A percentile compares a stretch with the other conserved stretches of the same genome.
phyloP scores from a whole-genome alignment of 768 basidiomycete species.

The Crassisporium funariophilum region DNA sequence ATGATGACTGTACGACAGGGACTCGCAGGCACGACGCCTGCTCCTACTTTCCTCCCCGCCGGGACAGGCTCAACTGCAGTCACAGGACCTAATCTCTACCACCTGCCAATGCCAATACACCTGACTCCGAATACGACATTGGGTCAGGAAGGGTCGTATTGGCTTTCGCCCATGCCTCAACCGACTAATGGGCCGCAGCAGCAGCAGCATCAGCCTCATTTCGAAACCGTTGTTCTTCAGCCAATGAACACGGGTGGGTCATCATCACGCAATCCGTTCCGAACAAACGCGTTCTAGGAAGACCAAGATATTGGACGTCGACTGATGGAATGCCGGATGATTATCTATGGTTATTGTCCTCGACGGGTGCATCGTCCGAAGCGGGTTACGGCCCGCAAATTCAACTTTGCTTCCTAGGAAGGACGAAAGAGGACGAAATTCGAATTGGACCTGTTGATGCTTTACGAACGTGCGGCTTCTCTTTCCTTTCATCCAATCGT shows the following conservation, averaged over 20 bases:
- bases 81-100: too few relatives aligned
- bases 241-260: constrained; percentile 28
- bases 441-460: too few relatives aligned
- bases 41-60: constrained; percentile 6
- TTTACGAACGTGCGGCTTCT: constrained; percentile 19
- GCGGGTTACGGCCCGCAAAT: too few relatives aligned
- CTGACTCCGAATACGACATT: constrained; percentile 17
- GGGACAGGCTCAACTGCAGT: constrained; percentile 8
- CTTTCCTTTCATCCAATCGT: constrained; percentile 15
- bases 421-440: too few relatives aligned
- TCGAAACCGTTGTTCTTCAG: constrained; percentile 23
- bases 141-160: constrained; percentile 36
- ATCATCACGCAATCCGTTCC: constrained; percentile 32
- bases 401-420: too few relatives aligned
- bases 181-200: constrained; percentile 9
- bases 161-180: constrained; percentile 28
- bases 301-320: neutral
- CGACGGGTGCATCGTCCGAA: too few relatives aligned
- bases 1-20: constrained; percentile 48
- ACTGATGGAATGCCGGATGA: neutral
- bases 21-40: constrained; percentile 2
- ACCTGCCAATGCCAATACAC: constrained; percentile 21
- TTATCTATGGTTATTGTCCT: neutral
- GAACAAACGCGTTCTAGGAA: constrained; percentile 19
- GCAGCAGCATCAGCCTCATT: constrained; percentile 3